Evolutionary conservation across 2,329 filamentous ascomycete species (phyloP).

Genomic region (Colletotrichum musicola): DNA sequence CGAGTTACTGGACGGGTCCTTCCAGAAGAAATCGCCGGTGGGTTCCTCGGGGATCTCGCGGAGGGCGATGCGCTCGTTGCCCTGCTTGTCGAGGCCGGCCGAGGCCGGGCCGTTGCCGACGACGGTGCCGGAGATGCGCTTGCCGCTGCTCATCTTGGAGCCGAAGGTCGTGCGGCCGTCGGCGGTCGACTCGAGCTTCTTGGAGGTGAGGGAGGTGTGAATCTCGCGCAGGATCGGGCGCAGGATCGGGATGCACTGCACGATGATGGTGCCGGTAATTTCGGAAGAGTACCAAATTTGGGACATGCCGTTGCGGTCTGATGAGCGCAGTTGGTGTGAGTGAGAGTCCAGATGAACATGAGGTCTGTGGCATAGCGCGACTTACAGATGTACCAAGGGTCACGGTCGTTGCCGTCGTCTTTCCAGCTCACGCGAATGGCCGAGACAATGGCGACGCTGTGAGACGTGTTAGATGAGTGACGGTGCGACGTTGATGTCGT

Average conservation of each 20-base stretch:
- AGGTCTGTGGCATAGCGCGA: neutral
- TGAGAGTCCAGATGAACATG: neutral
- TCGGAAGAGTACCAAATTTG: constrained; percentile 65
- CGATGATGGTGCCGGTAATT: constrained; percentile 66
- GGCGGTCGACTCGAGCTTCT: constrained; percentile 35
- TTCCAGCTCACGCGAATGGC: constrained; percentile 64
- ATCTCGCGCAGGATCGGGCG: constrained; percentile 56
- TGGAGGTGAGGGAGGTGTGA: constrained; percentile 39
- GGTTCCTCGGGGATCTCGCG: constrained; percentile 38
- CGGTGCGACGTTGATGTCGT: neutral
- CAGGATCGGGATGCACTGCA: constrained; percentile 65
- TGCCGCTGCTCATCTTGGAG: constrained; percentile 36
- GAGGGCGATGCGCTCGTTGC: constrained; percentile 37
- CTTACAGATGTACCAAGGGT: constrained; percentile 61
- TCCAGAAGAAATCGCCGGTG: constrained; percentile 18
- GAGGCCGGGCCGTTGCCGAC: constrained; percentile 11
- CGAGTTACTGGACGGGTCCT: constrained; percentile 2
- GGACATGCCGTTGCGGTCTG: constrained; percentile 57
- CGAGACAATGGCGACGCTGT: constrained; percentile 59
- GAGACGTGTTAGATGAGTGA: neutral
- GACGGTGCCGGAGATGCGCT: constrained; percentile 25
- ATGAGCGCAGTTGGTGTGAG: constrained; percentile 5
- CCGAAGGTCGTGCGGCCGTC: constrained; percentile 32
- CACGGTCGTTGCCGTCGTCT: constrained; percentile 58
- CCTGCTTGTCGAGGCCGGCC: constrained; percentile 28